Evolutionary conservation across 1,139 yeast genomes (phyloP), one percentile per base, ranked within the genome.

Genomic region (Yamadazyma diddensiae): DNA sequence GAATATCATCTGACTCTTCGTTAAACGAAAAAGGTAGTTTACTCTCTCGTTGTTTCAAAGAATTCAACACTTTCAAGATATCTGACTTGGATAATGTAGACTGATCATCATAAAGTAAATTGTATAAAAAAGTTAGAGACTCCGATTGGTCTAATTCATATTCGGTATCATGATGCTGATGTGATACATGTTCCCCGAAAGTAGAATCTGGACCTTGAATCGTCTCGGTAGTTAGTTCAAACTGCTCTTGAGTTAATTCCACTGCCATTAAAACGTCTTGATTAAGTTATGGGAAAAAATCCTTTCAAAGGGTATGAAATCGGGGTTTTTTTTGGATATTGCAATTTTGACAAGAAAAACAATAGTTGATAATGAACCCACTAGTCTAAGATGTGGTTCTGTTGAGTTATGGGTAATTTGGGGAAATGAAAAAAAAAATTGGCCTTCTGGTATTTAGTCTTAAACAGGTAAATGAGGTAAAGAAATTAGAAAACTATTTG

Each of bases 71-170:
- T 22, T 45, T 49, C 32, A 67, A 46, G 30, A 67, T 65, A 36
- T 67, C 73, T 4, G 65, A 45, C 31, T 63, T 62, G 21, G 63
- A 45, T 26, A 67, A 48, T 7, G 42, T 37, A 2, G 70, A 62
- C 10, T 53, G 43, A n/a, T 61, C 62, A 41, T 66, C 72, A 40
- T 62, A 65, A 21, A 67, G 50, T 24, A 66, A 50, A 43, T 66
- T 64, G 46, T 63, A 65, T 18, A 66, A 47, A 36, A 67, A 66
- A 2, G 67, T 59, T 19, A 65, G 48, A 4, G 70, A 62, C 38
- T 67, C 72, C 2, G 70, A 64, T 41, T 57, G 69, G 43, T 53
- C 60, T 27, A 65, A 49, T 38, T 67, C 73, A 39, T 65, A 67
- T 32, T 64, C 70, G 28, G 59, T 55, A 29, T 45, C 40, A 20